Percentiles rank a stretch among this genome's conserved stretches.
These are phyloP conservation scores for Rhizopogon sp. DNA, from an alignment of 768 basidiomycete species.

Conservation along the genomic window DNA sequence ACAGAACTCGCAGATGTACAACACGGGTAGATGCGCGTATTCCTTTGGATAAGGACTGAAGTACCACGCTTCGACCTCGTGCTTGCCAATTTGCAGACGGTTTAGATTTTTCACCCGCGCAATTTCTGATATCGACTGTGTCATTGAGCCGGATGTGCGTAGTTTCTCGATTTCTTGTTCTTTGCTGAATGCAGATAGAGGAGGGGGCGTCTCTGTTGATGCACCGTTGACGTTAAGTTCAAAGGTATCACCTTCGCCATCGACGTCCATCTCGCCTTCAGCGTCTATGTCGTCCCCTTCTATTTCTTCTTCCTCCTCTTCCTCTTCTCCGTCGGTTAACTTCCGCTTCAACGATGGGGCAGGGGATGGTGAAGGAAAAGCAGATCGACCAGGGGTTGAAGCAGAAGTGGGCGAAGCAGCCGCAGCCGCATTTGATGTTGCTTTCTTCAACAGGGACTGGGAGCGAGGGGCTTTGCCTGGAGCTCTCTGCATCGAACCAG, in stretches of 20 bases:
- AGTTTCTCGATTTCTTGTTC: constrained; percentile 99
- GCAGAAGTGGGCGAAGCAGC: constrained; percentile 58
- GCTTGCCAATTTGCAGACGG: constrained; percentile 89
- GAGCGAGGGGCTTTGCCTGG: constrained; percentile 62
- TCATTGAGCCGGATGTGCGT: constrained; percentile 97
- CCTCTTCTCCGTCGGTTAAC: constrained; percentile 53
- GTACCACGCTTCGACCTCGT: constrained; percentile 99
- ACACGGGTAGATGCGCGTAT: constrained; percentile 90
- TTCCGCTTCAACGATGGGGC: constrained; percentile 66
- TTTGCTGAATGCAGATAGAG: constrained; percentile 77
- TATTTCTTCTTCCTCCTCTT: constrained; percentile 58
- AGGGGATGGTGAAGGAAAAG: constrained; percentile 52
- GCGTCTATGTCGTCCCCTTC: constrained; percentile 38
- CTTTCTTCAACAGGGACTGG: constrained; percentile 59
- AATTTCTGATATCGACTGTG: constrained; percentile 96
- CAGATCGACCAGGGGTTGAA: constrained; percentile 34
- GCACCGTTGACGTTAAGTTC: constrained; percentile 49
- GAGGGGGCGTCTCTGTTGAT: constrained; percentile 46
- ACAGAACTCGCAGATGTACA: constrained; percentile 99
- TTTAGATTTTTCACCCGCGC: constrained; percentile 98
- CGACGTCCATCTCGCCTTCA: constrained; percentile 63
- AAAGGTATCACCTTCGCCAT: constrained; percentile 64
- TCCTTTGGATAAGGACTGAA: constrained; percentile 99
- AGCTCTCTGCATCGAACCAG: constrained; percentile 39
- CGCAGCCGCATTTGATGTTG: constrained; percentile 63